Evolutionary conservation across 2,329 filamentous ascomycete species (phyloP), one percentile per base, ranked within the genome.

Genomic region (Ampelomyces quisqualis): DNA sequence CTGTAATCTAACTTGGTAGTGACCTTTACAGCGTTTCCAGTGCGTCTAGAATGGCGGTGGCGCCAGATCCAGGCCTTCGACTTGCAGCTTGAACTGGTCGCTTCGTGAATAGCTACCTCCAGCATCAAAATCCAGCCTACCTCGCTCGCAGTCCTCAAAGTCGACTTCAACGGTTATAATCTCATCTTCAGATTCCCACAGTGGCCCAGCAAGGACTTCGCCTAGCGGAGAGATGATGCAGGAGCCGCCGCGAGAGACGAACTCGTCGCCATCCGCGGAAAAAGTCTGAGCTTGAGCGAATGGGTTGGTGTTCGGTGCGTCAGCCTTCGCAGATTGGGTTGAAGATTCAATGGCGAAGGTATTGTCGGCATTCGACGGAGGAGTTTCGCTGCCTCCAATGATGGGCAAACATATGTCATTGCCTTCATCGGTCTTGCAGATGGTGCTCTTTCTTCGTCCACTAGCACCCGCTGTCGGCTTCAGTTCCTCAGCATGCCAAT

Each of bases 61-160:
- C 39, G 71, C 74, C 33, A 84, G 55, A 58, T 82, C 79, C 53
- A 84, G 53, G 0, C 80, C 81, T 36, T 81, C 75, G 3, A 84
- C 80, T 0, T 69, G 77, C 40, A 84, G 60, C 50, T 75, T 74
- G 59, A 84, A 84, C 11, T 78, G 73, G 61, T 84, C 83, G 48
- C 78, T 86, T 64, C 89, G 78, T 2, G 88, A 90, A 67, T 95
- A 95, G 61, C 85, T 90, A 0, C 90, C 90, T 2, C 82, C 88
- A 24, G 88, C 82, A 71, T 95, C 90, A 32, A 95, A 66, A 65
- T 95, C 90, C 51, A 95, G 65, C 37, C 88, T 74, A 0, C 90
- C 90, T 7, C 88, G 77, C 52, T 90, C 80, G 56, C 90, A 95
- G 53, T 95, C 89, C 33, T 94, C 86, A 58, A 96, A 85, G 60